Evolutionary conservation across 2,329 filamentous ascomycete species (phyloP), one percentile per base, ranked within the genome.

Genomic region (Penicillium sclerotiorum): DNA sequence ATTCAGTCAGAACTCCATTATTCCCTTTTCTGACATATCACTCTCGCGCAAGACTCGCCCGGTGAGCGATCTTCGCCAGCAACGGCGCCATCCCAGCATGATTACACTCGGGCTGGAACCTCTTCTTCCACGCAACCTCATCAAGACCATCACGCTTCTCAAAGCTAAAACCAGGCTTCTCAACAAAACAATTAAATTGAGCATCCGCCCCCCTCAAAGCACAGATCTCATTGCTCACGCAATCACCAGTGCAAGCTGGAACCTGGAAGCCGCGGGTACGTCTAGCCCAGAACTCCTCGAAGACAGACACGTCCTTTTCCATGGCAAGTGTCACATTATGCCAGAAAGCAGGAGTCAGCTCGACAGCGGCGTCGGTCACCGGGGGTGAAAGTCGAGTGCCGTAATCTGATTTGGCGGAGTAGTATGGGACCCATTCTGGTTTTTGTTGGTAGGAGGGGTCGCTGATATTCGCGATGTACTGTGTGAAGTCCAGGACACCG

Each of bases 301-400:
- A 83, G 1, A 72, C 63, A 0, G 60, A 52, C 2, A 72, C 55
- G 47, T 81, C 64, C 4, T 50, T 56, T 52, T 80, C 76, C 41
- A 84, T 75, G 3, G 69, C 61, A 1, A 67, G 68, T 1, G 81
- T 84, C 17, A 84, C 70, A 55, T 80, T 76, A 62, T 84, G 81
- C 81, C 82, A 85, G 64, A 84, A 84, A 1, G 76, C 76, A 0
- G 81, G 77, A 1, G 77, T 80, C 27, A 86, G 73, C 55, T 84
- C 74, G 5, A 63, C 61, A 1, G 55, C 42, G 0, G 64, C 66
- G 4, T 71, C 70, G 8, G 64, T 65, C 15, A 77, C 55, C 1
- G 77, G 73, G 30, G 78, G 75, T 23, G 52, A 61, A 12, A 80
- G 64, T 1, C 76, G 66, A 0, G 72, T 56, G 5, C 80, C 80